Percentiles rank a stretch among this genome's conserved stretches.
phyloP scores from a whole-genome alignment of 2,329 filamentous ascomycete genomes.

The Beauveria bassiana region DNA sequence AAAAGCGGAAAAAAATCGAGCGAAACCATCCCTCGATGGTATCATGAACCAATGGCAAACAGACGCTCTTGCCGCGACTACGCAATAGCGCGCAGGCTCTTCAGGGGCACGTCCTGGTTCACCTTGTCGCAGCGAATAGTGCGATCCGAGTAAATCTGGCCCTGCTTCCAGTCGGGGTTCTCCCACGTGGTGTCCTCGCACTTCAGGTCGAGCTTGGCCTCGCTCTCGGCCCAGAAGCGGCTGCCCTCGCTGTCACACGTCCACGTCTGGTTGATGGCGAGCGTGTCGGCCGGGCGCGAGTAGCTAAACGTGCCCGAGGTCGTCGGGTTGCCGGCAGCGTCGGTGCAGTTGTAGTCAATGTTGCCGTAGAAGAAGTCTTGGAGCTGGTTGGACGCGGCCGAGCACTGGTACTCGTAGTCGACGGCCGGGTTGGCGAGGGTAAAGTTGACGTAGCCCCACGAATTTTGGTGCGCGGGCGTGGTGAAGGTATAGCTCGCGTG shows the following conservation, averaged over 20 bases:
- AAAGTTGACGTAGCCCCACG: constrained; percentile 40
- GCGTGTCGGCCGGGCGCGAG: constrained; percentile 24
- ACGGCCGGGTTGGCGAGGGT: constrained; percentile 40
- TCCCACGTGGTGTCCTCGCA: constrained; percentile 21
- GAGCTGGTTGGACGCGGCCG: constrained; percentile 33
- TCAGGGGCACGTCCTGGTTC: constrained; percentile 19
- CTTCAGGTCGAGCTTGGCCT: constrained; percentile 19
- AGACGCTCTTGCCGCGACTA: constrained; percentile 10
- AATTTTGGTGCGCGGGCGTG: constrained; percentile 44
- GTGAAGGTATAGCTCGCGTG: constrained; percentile 41
- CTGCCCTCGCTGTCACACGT: constrained; percentile 34
- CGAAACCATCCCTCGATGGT: neutral
- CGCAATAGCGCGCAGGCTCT: constrained; percentile 19
- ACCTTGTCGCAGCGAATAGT: constrained; percentile 21
- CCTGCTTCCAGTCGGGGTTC: constrained; percentile 25
- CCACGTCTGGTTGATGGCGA: constrained; percentile 44
- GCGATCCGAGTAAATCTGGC: constrained; percentile 25
- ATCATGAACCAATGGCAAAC: neutral
- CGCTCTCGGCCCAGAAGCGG: constrained; percentile 22
- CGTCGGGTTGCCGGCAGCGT: constrained; percentile 20
- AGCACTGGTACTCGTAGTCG: constrained; percentile 30
- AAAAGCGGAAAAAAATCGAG: neutral
- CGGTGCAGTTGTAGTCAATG: constrained; percentile 34
- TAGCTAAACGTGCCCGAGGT: constrained; percentile 35
- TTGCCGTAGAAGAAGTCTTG: constrained; percentile 44